Evolutionary conservation across 441 rosid species (phyloP).

Genomic region (Jatropha multifida): DNA sequence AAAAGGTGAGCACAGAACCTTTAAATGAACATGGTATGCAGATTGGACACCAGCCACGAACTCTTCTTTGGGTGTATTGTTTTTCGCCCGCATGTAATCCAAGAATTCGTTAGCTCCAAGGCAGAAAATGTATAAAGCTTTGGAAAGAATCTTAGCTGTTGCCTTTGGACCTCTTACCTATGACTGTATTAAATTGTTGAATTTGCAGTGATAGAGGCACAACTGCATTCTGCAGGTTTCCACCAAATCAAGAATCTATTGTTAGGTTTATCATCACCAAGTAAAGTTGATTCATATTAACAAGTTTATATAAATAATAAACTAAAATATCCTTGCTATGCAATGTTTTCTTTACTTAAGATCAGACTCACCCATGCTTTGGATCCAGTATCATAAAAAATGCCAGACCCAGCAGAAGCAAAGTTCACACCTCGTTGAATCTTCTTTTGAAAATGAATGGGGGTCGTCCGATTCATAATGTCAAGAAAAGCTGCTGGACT

Average conservation of each 20-base stretch:
- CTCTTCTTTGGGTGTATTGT: not conserved
- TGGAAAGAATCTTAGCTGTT: slow-evolving; percentile 13
- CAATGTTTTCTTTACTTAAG: too few relatives aligned
- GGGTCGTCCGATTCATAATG: slow-evolving; percentile 3
- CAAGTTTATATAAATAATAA: too few relatives aligned
- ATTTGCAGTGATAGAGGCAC: slow-evolving; percentile 25
- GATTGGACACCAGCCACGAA: slow-evolving; percentile 10
- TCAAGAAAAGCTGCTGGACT: slow-evolving; percentile 28
- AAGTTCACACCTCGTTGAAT: slow-evolving; percentile 37
- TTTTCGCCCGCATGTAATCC: slow-evolving; percentile 15
- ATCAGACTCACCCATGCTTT: slow-evolving; percentile 16
- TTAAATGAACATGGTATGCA: slow-evolving; percentile 20
- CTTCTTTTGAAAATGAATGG: slow-evolving; percentile 13
- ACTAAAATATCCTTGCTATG: too few relatives aligned
- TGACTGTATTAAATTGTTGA: slow-evolving; percentile 25
- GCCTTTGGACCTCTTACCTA: not conserved
- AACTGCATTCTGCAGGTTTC: slow-evolving; percentile 9
- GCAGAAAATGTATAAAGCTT: slow-evolving; percentile 29
- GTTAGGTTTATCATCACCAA: too few relatives aligned
- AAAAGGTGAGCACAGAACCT: slow-evolving; percentile 9
- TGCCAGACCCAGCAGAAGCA: slow-evolving; percentile 40
- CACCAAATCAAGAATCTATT: too few relatives aligned
- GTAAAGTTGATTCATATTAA: too few relatives aligned
- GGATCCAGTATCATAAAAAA: slow-evolving; percentile 26
- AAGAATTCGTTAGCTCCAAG: slow-evolving; percentile 34